Base-by-base conservation (phyloP, 2,329 filamentous ascomycete species). In the Aspergillus brasiliensis region DNA sequence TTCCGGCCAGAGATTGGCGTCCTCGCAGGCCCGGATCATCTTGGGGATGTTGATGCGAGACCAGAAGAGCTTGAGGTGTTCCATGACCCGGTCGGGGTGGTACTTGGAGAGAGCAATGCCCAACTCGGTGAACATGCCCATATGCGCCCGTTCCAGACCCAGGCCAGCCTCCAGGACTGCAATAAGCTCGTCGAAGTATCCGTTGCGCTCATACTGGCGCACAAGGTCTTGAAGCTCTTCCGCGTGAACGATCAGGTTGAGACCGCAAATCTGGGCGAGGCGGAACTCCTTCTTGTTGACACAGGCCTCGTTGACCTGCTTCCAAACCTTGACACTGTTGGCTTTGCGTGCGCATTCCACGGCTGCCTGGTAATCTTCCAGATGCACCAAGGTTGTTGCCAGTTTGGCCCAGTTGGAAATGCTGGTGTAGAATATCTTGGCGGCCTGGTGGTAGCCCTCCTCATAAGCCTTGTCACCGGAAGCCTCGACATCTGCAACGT, bases 361-460 rank as follows among this genome's bases (percentile, higher is more conserved):
- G 48, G 95, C 95, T 69, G 92, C 92, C 79, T 99, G 96, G 82
- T 99, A 98, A 69, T 99, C 95, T 66, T 89, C 90, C 6, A 99
- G 87, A 77, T 98, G 92, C n/a, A 99, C 95, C 62, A 98, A 86
- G 10, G 95, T 99, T 10, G 95, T 98, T 13, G 95, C 93, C 70
- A 99, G 88, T 83, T 99, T 99, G 58, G 94, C 94, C 95, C 95
- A 99, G 85, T 99, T 99, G 57, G 95, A 99, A 75, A 99, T 96
- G 81, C 91, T 98, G 58, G 88, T 92, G 82, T 88, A 99, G 85
- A 98, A 99, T 73, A 99, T 98, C 86, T 99, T 99, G 66, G 95
- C 92, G 46, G 95, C 95, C 82, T 98, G 90, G 73, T 95, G 94
- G 73, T 91, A 88, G 62, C 94, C 94, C 80, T 99, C 95, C 64